These are phyloP conservation scores for Phytophthora citricola DNA, from an alignment of 352 stramenopile species.

Conservation along the genomic window DNA sequence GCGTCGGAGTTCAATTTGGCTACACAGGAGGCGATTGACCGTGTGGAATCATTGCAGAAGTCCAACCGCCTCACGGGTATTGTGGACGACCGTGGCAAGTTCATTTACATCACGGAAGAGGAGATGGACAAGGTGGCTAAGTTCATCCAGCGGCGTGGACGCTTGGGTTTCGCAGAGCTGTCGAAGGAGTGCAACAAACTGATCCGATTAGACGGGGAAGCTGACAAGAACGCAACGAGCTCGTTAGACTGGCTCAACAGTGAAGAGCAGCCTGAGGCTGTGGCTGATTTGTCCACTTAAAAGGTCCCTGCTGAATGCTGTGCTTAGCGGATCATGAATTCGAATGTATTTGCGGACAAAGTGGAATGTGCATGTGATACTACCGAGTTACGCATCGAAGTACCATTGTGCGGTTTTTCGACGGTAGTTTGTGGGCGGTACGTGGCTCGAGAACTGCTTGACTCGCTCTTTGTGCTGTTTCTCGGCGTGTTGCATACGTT, in stretches of 20 bases:
- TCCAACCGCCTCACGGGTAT: conserved; percentile 72
- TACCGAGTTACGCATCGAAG: conserved; percentile 66
- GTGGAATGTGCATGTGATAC: conserved; percentile 16
- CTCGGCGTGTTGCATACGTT: conserved; percentile 77
- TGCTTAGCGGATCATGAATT: conserved; percentile 15
- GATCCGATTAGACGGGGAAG: conserved; percentile 65
- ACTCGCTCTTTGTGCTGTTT: conserved; percentile 82
- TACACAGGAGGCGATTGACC: conserved; percentile 74
- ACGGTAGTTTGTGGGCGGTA: conserved; percentile 62
- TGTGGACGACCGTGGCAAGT: conserved; percentile 82
- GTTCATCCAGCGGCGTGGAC: conserved; percentile 74
- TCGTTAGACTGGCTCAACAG: conserved; percentile 50
- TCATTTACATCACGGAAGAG: conserved; percentile 83
- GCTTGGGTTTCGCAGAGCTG: conserved; percentile 66
- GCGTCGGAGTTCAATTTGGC: conserved; percentile 67
- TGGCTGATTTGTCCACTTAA: conserved; percentile 29
- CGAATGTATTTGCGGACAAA: conserved; percentile 36
- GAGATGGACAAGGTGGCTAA: conserved; percentile 80
- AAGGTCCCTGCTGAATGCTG: background rate
- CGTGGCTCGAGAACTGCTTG: conserved; percentile 54
- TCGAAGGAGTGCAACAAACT: conserved; percentile 84
- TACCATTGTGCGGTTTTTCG: conserved; percentile 86
- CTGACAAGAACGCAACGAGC: conserved; percentile 41
- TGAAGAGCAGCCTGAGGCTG: conserved; percentile 31
- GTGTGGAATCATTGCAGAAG: conserved; percentile 61